phyloP scores from a whole-genome alignment of 176 grass and related monocot genomes.

The Eleusine indica region DNA sequence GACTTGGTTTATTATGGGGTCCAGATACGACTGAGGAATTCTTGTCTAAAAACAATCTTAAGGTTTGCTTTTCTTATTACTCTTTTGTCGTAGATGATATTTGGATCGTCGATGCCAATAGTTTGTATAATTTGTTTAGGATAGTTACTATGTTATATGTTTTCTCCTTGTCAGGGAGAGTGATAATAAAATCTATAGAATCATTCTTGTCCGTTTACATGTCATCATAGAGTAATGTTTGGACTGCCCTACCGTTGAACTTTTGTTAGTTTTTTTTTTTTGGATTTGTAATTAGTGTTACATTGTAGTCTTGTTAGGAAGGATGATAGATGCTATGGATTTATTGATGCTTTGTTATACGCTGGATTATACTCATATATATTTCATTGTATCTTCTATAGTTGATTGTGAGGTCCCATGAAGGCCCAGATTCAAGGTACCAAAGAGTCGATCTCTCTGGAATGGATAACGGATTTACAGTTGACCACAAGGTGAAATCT shows the following conservation, averaged over 20 bases:
- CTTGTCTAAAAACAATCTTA: conserved; percentile 73
- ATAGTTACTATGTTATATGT: background rate
- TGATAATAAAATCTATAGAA: no score
- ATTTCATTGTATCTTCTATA: conserved; percentile 46
- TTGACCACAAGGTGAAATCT: conserved; percentile 81
- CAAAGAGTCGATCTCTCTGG: conserved; percentile 71
- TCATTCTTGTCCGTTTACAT: no score
- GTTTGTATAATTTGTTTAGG: no score
- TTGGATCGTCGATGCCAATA: no score
- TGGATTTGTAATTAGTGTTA: no score
- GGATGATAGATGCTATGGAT: no score
- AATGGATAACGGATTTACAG: conserved; percentile 92
- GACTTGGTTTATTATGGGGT: conserved; percentile 85
- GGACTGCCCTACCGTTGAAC: no score
- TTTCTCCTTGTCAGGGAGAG: no score
- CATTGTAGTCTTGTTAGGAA: no score
- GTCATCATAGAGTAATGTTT: no score
- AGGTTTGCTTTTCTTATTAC: conserved; percentile 51
- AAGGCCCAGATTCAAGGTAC: conserved; percentile 92
- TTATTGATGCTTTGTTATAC: no score
- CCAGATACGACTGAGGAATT: conserved; percentile 93
- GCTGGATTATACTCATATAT: background rate
- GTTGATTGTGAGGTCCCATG: conserved; percentile 99
- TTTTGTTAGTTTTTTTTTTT: no score
- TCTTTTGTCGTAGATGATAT: background rate